phyloP scores from a whole-genome alignment of 2,329 filamentous ascomycete genomes.

The Talaromyces sp. region DNA sequence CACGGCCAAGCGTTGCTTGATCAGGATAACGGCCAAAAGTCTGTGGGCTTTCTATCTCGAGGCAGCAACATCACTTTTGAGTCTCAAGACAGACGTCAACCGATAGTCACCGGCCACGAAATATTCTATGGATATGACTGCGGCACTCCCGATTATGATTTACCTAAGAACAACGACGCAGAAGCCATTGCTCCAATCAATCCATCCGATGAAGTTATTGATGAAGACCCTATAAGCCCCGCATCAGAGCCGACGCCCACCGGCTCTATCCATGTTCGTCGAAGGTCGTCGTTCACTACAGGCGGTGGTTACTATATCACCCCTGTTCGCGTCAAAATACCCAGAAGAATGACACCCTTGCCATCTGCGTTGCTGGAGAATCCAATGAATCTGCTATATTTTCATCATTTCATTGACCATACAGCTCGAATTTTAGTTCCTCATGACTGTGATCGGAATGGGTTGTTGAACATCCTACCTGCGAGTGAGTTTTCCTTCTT shows the following conservation, averaged over 20 bases:
- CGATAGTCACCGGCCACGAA: slow-evolving; percentile 25
- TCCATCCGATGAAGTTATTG: slow-evolving; percentile 34
- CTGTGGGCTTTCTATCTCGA: not conserved
- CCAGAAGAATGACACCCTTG: slow-evolving; percentile 55
- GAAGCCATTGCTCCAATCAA: slow-evolving; percentile 58
- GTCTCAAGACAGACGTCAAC: not conserved
- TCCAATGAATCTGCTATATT: slow-evolving; percentile 76
- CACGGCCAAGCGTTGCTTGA: not conserved
- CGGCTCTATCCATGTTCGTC: slow-evolving; percentile 14
- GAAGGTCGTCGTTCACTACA: slow-evolving; percentile 51
- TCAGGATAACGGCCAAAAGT: not conserved
- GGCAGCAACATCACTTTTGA: not conserved
- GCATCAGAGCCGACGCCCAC: slow-evolving; percentile 10
- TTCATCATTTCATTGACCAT: slow-evolving; percentile 73
- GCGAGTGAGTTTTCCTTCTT: slow-evolving; percentile 50
- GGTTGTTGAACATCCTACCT: slow-evolving; percentile 60
- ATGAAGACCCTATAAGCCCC: slow-evolving; percentile 10
- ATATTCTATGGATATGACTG: slow-evolving; percentile 66
- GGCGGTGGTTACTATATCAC: slow-evolving; percentile 66
- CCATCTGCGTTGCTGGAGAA: slow-evolving; percentile 62
- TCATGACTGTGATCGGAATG: slow-evolving; percentile 60
- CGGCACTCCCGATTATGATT: slow-evolving; percentile 66
- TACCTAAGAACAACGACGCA: slow-evolving; percentile 67
- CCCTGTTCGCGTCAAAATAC: slow-evolving; percentile 63
- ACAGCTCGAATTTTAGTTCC: slow-evolving; percentile 66